Evolutionary conservation across 805 yeast genomes (phyloP), one percentile per base, ranked within the genome.

Genomic region (Kuraishia cidri): DNA sequence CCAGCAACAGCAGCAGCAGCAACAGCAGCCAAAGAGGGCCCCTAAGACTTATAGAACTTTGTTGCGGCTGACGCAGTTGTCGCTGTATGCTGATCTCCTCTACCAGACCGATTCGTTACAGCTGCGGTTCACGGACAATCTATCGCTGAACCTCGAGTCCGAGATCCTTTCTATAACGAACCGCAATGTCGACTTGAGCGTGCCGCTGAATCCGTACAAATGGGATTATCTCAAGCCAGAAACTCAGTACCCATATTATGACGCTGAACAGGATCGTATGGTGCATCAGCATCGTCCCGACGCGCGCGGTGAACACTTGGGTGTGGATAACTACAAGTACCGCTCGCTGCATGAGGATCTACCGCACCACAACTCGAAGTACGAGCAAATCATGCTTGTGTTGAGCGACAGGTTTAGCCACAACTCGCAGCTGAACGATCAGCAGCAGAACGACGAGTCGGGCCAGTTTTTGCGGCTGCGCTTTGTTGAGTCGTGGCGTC

Each of bases 361-460:
- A 17, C 73, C 77, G 24, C 95, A 86, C 50, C 82, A 82, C 44
- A 72, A 78, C 36, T 75, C 88, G 2, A 94, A 86, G 42, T 86
- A 83, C 58, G 97, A 92, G 54, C 94, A 85, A 49, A 64, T 87
- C 50, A 90, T 90, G 97, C 62, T 79, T 20, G 65, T 75, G 7
- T 60, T 78, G 66, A 69, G 66, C 41, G 80, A 76, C 53, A 26
- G 60, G 48, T 35, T 56, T 54, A 33, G 54, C 46, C 43, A 66
- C 60, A 10, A 54, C 53, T 35, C 58, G 64, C 54, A 66, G 1
- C 54, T 20, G 44, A 51, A 8, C 50, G 55, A 41, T 43, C 56
- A 33, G 34, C 56, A 33, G 34, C 48, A 35, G 40, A 47, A 45
- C 15, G 39, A 43, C 35, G 51, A 47, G 37, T 45, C 55, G 10